Base-by-base conservation (phyloP, 805 yeast species). In the Phaffomyces antillensis region DNA sequence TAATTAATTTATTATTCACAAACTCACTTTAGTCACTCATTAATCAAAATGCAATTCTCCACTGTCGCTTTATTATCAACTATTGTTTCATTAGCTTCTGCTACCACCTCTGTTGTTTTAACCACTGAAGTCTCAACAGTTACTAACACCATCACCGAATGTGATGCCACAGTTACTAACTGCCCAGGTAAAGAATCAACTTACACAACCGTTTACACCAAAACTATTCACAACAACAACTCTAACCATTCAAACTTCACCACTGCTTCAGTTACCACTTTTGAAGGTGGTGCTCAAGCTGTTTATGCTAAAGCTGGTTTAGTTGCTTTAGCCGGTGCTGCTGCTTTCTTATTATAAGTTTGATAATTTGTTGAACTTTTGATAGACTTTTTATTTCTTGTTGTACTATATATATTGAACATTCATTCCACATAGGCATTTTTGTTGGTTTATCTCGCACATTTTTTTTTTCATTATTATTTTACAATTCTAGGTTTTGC, bases 31-130 rank as follows among this genome's bases (percentile, higher is more conserved):
- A 51, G 55, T 55, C 61, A 46, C 58, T 57, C 60, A 41, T 46
- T 52, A 32, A n/a, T 31, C n/a, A 20, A 42, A 44, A 61, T 61
- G 65, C 64, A 60, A 58, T 61, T 61, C 60, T 54, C 59, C 24
- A 45, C 57, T 50, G 49, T 53, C 50, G 55, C 61, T 45, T 42
- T 56, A 39, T 48, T 60, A 35, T 41, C 41, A 43, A 46, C 62
- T 37, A 51, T 53, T 42, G 60, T 51, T 46, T 54, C 64, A 36
- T 43, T 49, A 17, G 61, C 56, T 48, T 45, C 48, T 25, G 59
- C 63, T 39, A 40, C 45, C 33, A 48, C 44, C 51, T 34, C 40
- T 39, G 46, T 49, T 40, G 49, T 42, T n/a, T 35, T 34, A 24
- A 25, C 39, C 26, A 32, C 39, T 12, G n/a, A 23, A 7, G 39